phyloP scores from a whole-genome alignment of 768 basidiomycete species.

The Lactarius hatsudake region DNA sequence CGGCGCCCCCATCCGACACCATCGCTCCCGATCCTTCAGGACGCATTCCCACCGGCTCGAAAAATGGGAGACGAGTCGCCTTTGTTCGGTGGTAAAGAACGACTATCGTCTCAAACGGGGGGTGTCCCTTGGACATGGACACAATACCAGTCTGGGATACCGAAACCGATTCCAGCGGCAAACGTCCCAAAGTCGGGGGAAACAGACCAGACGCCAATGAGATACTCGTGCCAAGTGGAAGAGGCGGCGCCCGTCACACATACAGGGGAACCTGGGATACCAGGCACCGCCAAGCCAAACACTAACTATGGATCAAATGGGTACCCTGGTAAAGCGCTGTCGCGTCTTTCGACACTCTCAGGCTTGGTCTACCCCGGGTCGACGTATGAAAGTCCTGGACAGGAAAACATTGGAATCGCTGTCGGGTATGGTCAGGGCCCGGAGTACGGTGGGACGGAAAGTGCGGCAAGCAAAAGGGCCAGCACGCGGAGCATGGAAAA shows the following conservation, averaged over 20 bases:
- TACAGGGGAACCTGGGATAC: constrained; percentile 7
- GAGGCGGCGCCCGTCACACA: neutral
- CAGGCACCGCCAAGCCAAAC: neutral
- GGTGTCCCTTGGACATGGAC: constrained; percentile 49
- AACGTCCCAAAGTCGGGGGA: constrained; percentile 1
- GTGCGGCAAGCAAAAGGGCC: constrained; percentile 3
- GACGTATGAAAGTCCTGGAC: constrained; percentile 15
- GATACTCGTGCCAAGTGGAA: constrained; percentile 21
- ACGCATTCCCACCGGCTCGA: constrained; percentile 45
- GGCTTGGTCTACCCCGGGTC: constrained; percentile 20
- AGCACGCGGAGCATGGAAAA: constrained; percentile 21
- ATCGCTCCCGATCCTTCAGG: constrained; percentile 70
- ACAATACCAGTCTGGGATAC: constrained; percentile 33
- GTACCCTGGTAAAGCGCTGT: constrained; percentile 10
- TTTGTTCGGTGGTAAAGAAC: constrained; percentile 74
- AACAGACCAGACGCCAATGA: neutral
- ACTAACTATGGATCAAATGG: constrained; percentile 10
- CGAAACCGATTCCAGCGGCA: constrained; percentile 13
- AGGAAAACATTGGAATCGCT: constrained; percentile 28
- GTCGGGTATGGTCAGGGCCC: constrained; percentile 20
- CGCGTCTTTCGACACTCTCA: constrained; percentile 27
- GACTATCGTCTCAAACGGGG: constrained; percentile 44
- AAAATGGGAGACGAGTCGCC: constrained; percentile 60
- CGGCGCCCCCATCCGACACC: constrained; percentile 60
- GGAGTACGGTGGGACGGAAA: neutral